These are phyloP conservation scores for Penicillium robsamsonii DNA, from an alignment of 495 filamentous ascomycete species.

Conservation along the genomic window DNA sequence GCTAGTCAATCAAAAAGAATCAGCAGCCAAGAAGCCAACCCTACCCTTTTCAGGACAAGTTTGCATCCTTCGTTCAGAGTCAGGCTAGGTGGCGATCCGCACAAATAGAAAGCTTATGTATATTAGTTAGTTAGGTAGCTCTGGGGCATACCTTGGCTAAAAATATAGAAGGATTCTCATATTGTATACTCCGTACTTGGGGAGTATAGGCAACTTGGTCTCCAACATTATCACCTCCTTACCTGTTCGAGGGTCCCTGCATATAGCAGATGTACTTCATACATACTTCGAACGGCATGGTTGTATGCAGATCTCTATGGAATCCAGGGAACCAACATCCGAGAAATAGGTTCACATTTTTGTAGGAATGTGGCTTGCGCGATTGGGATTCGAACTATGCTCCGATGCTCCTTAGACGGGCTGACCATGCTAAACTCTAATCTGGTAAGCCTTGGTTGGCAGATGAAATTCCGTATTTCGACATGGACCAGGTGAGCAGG, in stretches of 20 bases:
- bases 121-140: neutral
- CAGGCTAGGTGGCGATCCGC: neutral
- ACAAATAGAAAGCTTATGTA: slow-evolving; percentile 7
- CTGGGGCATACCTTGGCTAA: slow-evolving; percentile 2
- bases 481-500: neutral
- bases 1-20: neutral
- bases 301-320: slow-evolving; percentile 10
- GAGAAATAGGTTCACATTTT: neutral
- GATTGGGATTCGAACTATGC: slow-evolving; percentile 19
- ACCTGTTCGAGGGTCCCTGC: slow-evolving; percentile 11
- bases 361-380: slow-evolving; percentile 15
- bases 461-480: neutral
- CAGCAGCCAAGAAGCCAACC: slow-evolving; percentile 1
- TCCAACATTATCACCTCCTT: slow-evolving; percentile 4
- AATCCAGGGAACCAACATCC: slow-evolving; percentile 8
- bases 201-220: neutral
- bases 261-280: slow-evolving; percentile 2
- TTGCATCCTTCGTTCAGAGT: neutral
- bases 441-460: neutral
- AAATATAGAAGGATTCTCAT: neutral
- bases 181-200: neutral
- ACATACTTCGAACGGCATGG: slow-evolving; percentile 12
- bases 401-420: slow-evolving; percentile 10
- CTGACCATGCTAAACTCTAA: slow-evolving; percentile 10
- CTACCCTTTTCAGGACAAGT: neutral